Base-by-base conservation (phyloP, 2,329 filamentous ascomycete genomes). In the Pestalotiopsis sp. region DNA sequence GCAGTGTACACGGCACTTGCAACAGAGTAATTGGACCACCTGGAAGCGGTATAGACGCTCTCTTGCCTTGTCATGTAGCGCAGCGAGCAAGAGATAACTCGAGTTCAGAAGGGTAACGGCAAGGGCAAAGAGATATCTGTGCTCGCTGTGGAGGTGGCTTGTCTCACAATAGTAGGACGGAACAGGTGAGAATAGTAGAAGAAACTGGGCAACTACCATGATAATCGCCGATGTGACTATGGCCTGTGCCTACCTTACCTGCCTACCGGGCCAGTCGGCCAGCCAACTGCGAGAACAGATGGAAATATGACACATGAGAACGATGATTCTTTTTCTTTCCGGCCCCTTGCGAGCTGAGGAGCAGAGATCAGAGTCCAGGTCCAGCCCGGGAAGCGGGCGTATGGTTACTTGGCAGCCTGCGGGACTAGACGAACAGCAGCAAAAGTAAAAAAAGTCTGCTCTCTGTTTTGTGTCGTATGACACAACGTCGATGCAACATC, bases 111-210 rank as follows among this genome's bases (percentile, higher is more conserved):
- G 27, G 27, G 27, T 31, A 31, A 31, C 27, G 27, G 27, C 27
- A 31, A 31, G 27, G 27, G 27, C 27, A 31, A 31, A 31, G 27
- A 31, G 27, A 31, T 31, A 31, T 31, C 27, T 31, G 27, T 31
- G 27, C 27, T 31, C 27, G 27, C 73, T 73, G 77, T 76, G 77
- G 77, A 78, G 77, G 77, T 79, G 78, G 75, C 76, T 81, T 81
- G 81, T 80, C 78, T 80, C 76, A 79, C 73, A 31, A 31, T 31
- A 23, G 20, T 17, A 23, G 20, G 73, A 70, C 70, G 72, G 27
- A 27, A 52, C 20, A 17, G 69, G 72, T 72, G 71, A 73, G 67
- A 68, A 63, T 62, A 62, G 52, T 52, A 20, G 14, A 60, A 58
- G 38, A 58, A 13, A 59, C 57, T 52, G 20, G 14, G 20, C 45